Percentiles rank a stretch among this genome's conserved stretches.
These are phyloP conservation scores for Rhodocollybia butyracea DNA, from an alignment of 768 basidiomycete species.

Conservation along the genomic window DNA sequence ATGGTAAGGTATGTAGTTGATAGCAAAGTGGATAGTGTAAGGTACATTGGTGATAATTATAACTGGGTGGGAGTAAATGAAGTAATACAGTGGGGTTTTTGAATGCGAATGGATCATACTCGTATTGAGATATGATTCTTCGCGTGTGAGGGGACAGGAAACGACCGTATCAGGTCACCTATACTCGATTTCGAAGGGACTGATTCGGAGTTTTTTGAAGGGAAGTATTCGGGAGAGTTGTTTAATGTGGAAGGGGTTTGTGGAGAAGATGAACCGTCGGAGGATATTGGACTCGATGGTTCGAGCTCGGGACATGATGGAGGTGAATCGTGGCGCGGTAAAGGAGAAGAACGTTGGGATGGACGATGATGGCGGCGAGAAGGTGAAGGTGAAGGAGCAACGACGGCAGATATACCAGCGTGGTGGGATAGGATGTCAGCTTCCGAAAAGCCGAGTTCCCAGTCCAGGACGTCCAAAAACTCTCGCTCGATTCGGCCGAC, in stretches of 20 bases:
- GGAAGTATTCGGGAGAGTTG: background rate
- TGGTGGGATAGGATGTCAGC: slow-evolving; percentile 57
- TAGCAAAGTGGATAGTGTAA: too few relatives aligned
- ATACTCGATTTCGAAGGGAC: background rate
- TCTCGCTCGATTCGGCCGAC: slow-evolving; percentile 80
- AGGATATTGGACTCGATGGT: slow-evolving; percentile 4
- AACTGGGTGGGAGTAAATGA: too few relatives aligned
- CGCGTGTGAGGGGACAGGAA: slow-evolving; percentile 8
- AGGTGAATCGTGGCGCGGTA: background rate
- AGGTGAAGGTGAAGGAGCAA: slow-evolving; percentile 18
- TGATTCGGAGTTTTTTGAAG: background rate
- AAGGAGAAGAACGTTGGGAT: background rate
- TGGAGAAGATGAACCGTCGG: slow-evolving; percentile 2
- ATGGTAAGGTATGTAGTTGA: too few relatives aligned
- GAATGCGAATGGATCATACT: background rate
- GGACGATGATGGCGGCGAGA: background rate
- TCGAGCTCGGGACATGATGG: slow-evolving; percentile 4
- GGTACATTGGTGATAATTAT: too few relatives aligned
- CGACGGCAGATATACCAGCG: slow-evolving; percentile 22
- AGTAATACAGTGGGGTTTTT: too few relatives aligned
- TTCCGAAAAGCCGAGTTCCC: slow-evolving; percentile 65
- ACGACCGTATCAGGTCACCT: background rate
- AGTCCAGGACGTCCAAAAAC: slow-evolving; percentile 77
- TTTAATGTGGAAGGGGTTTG: slow-evolving; percentile 4
- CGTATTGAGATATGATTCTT: slow-evolving; percentile 16